These are phyloP conservation scores for Backusella liffmaniae DNA, from an alignment of 192 early-diverging fungal genomes.

Conservation along the genomic window DNA sequence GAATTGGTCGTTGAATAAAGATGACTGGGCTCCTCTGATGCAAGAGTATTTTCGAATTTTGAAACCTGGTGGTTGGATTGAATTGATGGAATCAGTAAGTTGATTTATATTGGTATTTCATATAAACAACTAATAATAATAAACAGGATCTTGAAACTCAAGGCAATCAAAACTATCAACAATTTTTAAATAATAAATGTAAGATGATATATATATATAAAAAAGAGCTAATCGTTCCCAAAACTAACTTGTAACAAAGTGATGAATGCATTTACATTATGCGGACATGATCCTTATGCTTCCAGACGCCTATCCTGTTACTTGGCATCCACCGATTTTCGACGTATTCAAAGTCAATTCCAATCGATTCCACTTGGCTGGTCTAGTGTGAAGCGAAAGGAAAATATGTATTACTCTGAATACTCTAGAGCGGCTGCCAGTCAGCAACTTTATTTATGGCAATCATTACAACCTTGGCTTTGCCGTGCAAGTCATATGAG, in stretches of 20 bases:
- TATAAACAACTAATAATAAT: background rate
- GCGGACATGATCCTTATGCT: slow-evolving; percentile 28
- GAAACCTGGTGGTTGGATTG: slow-evolving; percentile 36
- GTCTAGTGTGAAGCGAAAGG: slow-evolving; percentile 4
- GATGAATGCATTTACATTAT: background rate
- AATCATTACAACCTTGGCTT: slow-evolving; percentile 17
- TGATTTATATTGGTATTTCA: background rate
- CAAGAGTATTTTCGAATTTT: slow-evolving; percentile 25
- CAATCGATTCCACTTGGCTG: slow-evolving; percentile 35
- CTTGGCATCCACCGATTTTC: slow-evolving; percentile 22
- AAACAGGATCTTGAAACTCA: slow-evolving; percentile 31
- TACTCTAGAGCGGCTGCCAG: slow-evolving; percentile 18
- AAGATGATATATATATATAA: background rate
- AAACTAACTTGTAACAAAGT: background rate
- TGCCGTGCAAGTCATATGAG: background rate
- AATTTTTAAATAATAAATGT: slow-evolving; percentile 30
- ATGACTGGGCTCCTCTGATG: slow-evolving; percentile 22
- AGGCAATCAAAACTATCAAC: slow-evolving; percentile 16
- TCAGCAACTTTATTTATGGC: slow-evolving; percentile 9
- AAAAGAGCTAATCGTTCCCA: background rate
- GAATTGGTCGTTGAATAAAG: slow-evolving; percentile 12
- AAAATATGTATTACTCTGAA: slow-evolving; percentile 14
- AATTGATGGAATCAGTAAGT: slow-evolving; percentile 21
- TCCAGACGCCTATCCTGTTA: slow-evolving; percentile 23
- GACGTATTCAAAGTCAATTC: slow-evolving; percentile 30